These are phyloP conservation scores for Sisymbrium altissimum DNA, from an alignment of 345 rosid genomes.

Conservation along the genomic window DNA sequence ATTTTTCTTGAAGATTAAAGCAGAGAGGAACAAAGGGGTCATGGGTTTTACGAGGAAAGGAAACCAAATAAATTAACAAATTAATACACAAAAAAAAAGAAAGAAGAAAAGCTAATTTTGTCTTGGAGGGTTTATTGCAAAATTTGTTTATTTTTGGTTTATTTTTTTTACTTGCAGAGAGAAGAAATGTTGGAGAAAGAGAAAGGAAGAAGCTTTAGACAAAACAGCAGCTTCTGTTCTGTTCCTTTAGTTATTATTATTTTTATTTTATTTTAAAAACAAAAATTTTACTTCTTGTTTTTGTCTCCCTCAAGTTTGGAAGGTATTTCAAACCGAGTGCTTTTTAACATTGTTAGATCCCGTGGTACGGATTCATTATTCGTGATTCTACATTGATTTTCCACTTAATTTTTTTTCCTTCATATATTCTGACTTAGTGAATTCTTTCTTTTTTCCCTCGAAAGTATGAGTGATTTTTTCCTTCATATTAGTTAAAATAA, in stretches of 20 bases:
- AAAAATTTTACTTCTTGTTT: background rate
- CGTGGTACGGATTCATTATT: slow-evolving; percentile 37
- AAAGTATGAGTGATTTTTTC: background rate
- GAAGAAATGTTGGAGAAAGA: slow-evolving; percentile 35
- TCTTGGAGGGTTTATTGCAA: slow-evolving; percentile 19
- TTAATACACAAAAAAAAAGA: background rate
- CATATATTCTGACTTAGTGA: background rate
- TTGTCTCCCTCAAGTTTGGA: slow-evolving; percentile 41
- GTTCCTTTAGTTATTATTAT: background rate
- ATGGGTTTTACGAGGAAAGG: slow-evolving; percentile 35
- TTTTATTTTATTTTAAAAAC: background rate
- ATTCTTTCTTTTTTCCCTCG: background rate
- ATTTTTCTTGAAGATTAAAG: slow-evolving; percentile 39
- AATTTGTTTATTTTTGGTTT: background rate
- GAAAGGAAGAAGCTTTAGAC: slow-evolving; percentile 33
- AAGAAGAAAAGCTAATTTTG: slow-evolving; percentile 32
- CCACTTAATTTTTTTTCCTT: background rate
- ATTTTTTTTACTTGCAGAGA: slow-evolving; percentile 3
- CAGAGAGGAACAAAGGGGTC: slow-evolving; percentile 31
- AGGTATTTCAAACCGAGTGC: slow-evolving; percentile 24
- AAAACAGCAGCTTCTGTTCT: slow-evolving; percentile 43
- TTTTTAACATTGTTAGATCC: slow-evolving; percentile 34
- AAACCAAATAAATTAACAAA: background rate
- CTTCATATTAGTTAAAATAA: background rate
- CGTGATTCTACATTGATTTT: slow-evolving; percentile 8